Conservation (phyloP, 2,329 filamentous ascomycete genomes). For the Podosphaera fusca region DNA sequence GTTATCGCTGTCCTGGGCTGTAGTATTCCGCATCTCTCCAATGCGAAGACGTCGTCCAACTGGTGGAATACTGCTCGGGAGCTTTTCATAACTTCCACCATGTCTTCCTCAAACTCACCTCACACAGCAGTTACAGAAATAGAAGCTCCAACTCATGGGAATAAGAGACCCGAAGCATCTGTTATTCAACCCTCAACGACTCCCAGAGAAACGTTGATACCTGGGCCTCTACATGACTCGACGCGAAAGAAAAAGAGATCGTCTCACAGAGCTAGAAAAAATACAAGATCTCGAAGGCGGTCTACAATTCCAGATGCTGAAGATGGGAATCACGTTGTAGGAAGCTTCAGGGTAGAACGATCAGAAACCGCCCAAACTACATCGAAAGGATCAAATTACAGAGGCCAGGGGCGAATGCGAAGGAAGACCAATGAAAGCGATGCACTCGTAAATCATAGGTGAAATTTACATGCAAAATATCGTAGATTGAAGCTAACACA, state of each 20-base stretch:
- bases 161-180: not conserved
- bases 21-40: not conserved
- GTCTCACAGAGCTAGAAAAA: constrained; percentile 55
- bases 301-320: constrained; percentile 52
- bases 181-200: not conserved
- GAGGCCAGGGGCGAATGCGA: constrained; percentile 29
- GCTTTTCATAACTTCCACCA: not conserved
- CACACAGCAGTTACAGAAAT: not conserved
- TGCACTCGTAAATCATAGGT: constrained; percentile 69
- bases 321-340: constrained; percentile 16
- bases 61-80: not conserved
- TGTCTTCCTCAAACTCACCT: not conserved
- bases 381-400: constrained; percentile 23
- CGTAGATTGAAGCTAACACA: constrained; percentile 4
- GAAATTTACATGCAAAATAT: constrained; percentile 9
- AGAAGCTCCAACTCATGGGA: not conserved
- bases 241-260: constrained; percentile 39
- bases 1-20: not conserved
- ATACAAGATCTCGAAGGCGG: constrained; percentile 51
- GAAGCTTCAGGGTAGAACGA: constrained; percentile 17
- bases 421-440: constrained; percentile 84
- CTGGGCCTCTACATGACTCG: not conserved
- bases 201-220: not conserved
- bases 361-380: constrained; percentile 9
- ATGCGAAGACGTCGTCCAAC: not conserved